Evolutionary conservation across 2,329 filamentous ascomycete genomes (phyloP).

Genomic region (Colletotrichum sp.): DNA sequence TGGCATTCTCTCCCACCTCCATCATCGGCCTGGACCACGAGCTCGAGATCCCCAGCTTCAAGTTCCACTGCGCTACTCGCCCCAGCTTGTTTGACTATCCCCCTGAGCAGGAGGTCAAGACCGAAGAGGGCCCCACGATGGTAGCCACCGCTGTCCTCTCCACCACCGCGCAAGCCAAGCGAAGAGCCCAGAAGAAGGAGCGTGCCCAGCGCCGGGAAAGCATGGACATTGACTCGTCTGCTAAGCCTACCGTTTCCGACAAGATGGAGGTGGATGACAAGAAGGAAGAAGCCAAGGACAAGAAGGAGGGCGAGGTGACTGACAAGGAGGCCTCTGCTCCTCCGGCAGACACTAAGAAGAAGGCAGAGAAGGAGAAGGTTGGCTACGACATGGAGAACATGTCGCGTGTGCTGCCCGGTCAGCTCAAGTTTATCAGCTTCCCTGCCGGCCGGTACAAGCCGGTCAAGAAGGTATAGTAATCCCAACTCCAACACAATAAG

Average conservation of each 20-base stretch:
- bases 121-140: conserved; percentile 90
- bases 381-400: conserved; percentile 97
- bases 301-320: conserved; percentile 52
- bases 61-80: conserved; percentile 92
- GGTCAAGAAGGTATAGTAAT: conserved; percentile 74
- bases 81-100: conserved; percentile 98
- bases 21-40: conserved; percentile 95
- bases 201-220: conserved; percentile 87
- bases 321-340: conserved; percentile 61
- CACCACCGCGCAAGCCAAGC: conserved; percentile 95
- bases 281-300: conserved; percentile 64
- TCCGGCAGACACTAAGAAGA: conserved; percentile 75
- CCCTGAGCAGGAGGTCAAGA: conserved; percentile 93
- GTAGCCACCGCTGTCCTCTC: conserved; percentile 96
- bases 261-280: conserved; percentile 90
- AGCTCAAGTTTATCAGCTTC: conserved; percentile 96
- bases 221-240: conserved; percentile 89
- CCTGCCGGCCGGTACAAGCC: conserved; percentile 89
- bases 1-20: conserved; percentile 95
- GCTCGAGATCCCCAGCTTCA: conserved; percentile 90
- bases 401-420: conserved; percentile 88
- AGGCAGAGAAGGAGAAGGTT: conserved; percentile 92
- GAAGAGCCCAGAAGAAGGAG: conserved; percentile 93
- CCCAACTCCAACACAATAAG: not conserved
- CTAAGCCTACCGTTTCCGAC: conserved; percentile 65